Evolutionary conservation across 805 yeast species (phyloP), one percentile per base, ranked within the genome.

Genomic region (Priceomyces castillae): DNA sequence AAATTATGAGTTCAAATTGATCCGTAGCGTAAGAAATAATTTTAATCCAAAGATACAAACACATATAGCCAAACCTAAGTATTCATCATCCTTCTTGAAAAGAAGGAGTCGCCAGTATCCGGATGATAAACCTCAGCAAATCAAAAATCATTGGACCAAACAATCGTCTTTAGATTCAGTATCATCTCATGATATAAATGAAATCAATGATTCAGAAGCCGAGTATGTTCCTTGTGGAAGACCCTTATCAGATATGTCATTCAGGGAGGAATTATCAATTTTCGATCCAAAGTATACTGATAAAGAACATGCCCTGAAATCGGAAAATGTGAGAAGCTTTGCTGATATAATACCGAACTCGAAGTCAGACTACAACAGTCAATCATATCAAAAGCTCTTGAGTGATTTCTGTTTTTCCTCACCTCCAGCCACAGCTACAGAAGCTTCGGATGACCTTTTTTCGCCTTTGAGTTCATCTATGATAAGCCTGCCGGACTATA

Each of bases 361-460:
- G 10, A 16, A 7, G 9, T 7, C 37, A 18, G 14, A 12, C 25
- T 34, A 34, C 41, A 69, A 78, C 50, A 73, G 84, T 4, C 71
- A 74, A 51, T 67, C 80, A 1, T 82, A 82, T 53, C 74, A 76
- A 49, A 78, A 80, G 45, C 59, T 82, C 16, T 59, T 82, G 40
- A 80, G 81, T 39, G 73, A 77, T 22, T 82, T 78, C 53, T 82
- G 88, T 50, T 82, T 82, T 52, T 82, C 76, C 43, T 52, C 64
- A 9, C 39, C 61, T 3, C 50, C 52, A n/a, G 37, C 48, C n/a
- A 46, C 46, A 7, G 5, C 31, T 11, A n/a, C 31, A 5, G 31
- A 28, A 28, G 15, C n/a, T n/a, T 28, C 31, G 31, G 31, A 28
- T n/a, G 31, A 28, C 15, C 10, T 28, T 11, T 28, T 28, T n/a